Percentiles rank a stretch among this genome's conserved stretches.
Evolutionary conservation across 2,329 filamentous ascomycete species (phyloP).

Genomic region (Monilinia polystroma): DNA sequence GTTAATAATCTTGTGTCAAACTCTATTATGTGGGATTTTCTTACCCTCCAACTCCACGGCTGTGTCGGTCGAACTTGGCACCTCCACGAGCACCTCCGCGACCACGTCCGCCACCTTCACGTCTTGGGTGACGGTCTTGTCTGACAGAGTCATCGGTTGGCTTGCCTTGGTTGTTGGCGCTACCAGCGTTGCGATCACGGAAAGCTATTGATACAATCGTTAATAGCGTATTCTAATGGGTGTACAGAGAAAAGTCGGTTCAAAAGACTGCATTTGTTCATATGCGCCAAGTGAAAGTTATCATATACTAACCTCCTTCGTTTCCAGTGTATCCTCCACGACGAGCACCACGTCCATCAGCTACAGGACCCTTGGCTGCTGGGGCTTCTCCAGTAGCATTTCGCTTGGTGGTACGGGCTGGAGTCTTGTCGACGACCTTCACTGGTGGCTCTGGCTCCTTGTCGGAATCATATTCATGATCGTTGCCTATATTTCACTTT

Average conservation of each 20-base stretch:
- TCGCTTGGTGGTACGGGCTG: slow-evolving; percentile 74
- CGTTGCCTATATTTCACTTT: slow-evolving; percentile 48
- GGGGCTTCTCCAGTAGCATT: slow-evolving; percentile 76
- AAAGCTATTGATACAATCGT: slow-evolving; percentile 60
- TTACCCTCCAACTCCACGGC: slow-evolving; percentile 39
- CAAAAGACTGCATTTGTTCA: background rate
- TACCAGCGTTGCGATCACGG: slow-evolving; percentile 82
- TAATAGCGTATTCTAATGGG: slow-evolving; percentile 18
- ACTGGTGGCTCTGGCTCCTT: slow-evolving; percentile 74
- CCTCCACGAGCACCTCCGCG: slow-evolving; percentile 39
- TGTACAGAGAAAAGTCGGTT: background rate
- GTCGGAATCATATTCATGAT: slow-evolving; percentile 65
- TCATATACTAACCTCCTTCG: slow-evolving; percentile 75
- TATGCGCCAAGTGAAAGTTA: background rate
- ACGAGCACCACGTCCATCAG: slow-evolving; percentile 33
- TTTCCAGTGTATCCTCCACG: slow-evolving; percentile 67
- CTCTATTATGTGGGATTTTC: slow-evolving; percentile 19
- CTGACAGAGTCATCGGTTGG: slow-evolving; percentile 67
- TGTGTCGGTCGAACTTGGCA: slow-evolving; percentile 42
- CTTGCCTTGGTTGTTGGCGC: slow-evolving; percentile 78
- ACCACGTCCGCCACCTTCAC: slow-evolving; percentile 62
- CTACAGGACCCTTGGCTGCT: slow-evolving; percentile 38
- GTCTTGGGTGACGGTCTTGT: slow-evolving; percentile 53
- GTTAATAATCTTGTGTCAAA: background rate
- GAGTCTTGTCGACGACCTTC: slow-evolving; percentile 85